These are phyloP conservation scores for Echites panduratus DNA, from an alignment of 257 asterid genomes.

Conservation along the genomic window DNA sequence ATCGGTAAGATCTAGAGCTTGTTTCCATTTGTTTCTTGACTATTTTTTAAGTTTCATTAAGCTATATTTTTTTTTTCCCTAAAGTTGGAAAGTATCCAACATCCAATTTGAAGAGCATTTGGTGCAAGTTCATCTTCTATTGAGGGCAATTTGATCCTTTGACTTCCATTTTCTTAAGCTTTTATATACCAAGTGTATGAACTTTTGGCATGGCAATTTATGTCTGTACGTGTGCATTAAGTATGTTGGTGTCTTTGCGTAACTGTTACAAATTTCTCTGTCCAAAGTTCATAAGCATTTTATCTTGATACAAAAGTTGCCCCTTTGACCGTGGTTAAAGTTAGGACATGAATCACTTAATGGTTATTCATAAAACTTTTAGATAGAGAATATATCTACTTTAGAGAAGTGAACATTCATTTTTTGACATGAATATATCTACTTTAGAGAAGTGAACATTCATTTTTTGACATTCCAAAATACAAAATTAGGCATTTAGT, in stretches of 20 bases:
- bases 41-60: background rate
- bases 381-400: background rate
- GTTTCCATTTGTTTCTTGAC: constrained; percentile 2
- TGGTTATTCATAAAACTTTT: background rate
- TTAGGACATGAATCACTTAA: background rate
- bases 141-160: background rate
- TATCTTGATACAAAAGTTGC: background rate
- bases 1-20: constrained; percentile 50
- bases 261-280: background rate
- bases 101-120: background rate
- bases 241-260: background rate
- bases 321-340: background rate
- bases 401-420: background rate
- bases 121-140: background rate
- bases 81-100: background rate
- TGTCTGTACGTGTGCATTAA: background rate
- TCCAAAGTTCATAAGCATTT: background rate
- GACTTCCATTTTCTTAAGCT: background rate
- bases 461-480: background rate
- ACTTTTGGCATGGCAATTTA: background rate
- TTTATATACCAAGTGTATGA: background rate
- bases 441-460: no score
- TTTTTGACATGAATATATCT: no score
- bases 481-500: background rate
- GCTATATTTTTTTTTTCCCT: background rate